Evolutionary conservation across 495 filamentous ascomycete genomes (phyloP), one percentile per base, ranked within the genome.

Genomic region (Aspergillus nanangensis): DNA sequence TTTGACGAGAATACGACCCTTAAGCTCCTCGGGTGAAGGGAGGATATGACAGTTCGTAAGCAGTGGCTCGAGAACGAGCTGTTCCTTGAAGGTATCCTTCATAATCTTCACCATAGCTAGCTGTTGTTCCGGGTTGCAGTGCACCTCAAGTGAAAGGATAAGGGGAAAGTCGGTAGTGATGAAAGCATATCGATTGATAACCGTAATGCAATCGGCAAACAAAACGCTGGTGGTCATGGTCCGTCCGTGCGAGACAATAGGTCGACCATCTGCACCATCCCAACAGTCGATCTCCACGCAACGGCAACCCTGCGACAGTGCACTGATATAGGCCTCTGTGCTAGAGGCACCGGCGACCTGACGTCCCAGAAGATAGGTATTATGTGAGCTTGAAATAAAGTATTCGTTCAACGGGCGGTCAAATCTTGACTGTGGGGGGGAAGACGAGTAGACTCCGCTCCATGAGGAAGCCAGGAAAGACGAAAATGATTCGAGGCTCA

Each of bases 271-370:
- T 21, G 77, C 71, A 11, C 93, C 93, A 69, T 98, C 88, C 93
- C 93, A 97, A 63, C 92, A 96, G 68, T 98, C 93, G 35, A 98
- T 87, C 66, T 98, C 93, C 38, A 98, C 81, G 63, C 93, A 96
- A 43, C 93, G 85, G 60, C 93, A 98, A 32, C 90, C 91, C 38
- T 83, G 79, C 52, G 88, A 80, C 19, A 98, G 71, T n/a, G 90
- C 89, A 41, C 78, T 81, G 56, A 97, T 92, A 65, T 98, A 98
- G 20, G 87, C 88, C 61, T 98, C 93, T 9, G 90, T 84, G 52
- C 90, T 96, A 15, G 93, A 96, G 29, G 85, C 79, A 19, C 90
- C 90, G 22, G 81, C 84, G 8, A 97, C 83, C 63, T 98, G 93
- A 18, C 90, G 83, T 14, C 93, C 93, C 19, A 93, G 69, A 9